Conservation (phyloP, 176 grass and related monocot genomes). For the Elaeis guineensis region DNA sequence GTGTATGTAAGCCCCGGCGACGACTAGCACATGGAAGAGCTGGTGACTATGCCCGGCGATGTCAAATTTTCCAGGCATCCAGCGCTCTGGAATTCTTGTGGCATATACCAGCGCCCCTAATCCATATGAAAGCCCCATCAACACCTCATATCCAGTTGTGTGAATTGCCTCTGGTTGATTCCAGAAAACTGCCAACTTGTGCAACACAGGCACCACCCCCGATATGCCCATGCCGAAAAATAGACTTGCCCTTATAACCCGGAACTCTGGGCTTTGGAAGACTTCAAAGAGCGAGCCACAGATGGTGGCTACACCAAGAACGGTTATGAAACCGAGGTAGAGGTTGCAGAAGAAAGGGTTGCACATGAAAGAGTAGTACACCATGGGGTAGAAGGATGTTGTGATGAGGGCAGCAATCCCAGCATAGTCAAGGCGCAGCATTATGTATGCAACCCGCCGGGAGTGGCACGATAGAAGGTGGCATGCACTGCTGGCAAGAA, state of each 20-base stretch:
- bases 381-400: slow-evolving; percentile 83
- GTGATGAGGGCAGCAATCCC: slow-evolving; percentile 84
- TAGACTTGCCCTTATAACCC: slow-evolving; percentile 53
- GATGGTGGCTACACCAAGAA: slow-evolving; percentile 60
- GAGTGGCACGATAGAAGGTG: slow-evolving; percentile 92
- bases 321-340: slow-evolving; percentile 70
- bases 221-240: slow-evolving; percentile 90
- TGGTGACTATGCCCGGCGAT: slow-evolving; percentile 87
- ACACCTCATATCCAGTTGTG: slow-evolving; percentile 68
- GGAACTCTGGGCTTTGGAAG: slow-evolving; percentile 73
- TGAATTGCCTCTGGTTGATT: slow-evolving; percentile 64
- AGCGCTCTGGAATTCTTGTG: slow-evolving; percentile 71
- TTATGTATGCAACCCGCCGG: slow-evolving; percentile 57
- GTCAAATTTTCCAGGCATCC: slow-evolving; percentile 96
- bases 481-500: slow-evolving; percentile 79
- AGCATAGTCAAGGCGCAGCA: slow-evolving; percentile 83
- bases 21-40: slow-evolving; percentile 76
- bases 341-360: slow-evolving; percentile 84
- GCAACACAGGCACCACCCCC: slow-evolving; percentile 67
- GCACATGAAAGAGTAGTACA: slow-evolving; percentile 92
- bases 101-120: slow-evolving; percentile 73
- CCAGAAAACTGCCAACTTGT: slow-evolving; percentile 64
- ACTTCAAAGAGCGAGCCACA: slow-evolving; percentile 60
- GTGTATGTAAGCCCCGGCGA: slow-evolving; percentile 78
- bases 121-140: slow-evolving; percentile 83